phyloP scores from a whole-genome alignment of 345 rosid genomes.

The Lumnitzera racemosa region DNA sequence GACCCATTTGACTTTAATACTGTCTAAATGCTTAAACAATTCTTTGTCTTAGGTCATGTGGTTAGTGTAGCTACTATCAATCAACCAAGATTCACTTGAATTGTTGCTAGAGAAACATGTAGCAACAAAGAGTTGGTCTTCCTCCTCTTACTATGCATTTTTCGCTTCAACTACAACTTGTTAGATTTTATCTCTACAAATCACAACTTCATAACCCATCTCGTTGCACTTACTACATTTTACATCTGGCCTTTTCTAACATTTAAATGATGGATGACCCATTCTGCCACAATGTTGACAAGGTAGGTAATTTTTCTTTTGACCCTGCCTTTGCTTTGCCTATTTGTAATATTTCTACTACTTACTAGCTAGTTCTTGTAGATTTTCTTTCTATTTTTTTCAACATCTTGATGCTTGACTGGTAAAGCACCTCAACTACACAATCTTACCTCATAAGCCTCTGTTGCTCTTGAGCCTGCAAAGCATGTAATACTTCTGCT shows the following conservation, averaged over 20 bases:
- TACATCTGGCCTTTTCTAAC: not conserved
- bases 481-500: not conserved
- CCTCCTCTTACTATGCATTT: not conserved
- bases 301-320: not conserved
- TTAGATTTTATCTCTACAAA: not conserved
- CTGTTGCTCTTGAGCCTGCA: not conserved
- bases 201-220: not conserved
- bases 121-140: not conserved
- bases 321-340: not conserved
- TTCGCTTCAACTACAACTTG: no score
- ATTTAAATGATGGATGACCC: not conserved
- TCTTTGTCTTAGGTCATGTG: not conserved
- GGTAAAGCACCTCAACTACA: not conserved
- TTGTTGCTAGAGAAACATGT: not conserved
- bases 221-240: not conserved
- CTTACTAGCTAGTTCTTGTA: no score
- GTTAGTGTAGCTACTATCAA: constrained; percentile 7
- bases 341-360: no score
- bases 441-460: not conserved
- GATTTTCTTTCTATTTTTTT: no score
- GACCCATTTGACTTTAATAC: not conserved
- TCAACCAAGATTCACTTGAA: not conserved
- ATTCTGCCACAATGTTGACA: not conserved
- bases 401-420: no score
- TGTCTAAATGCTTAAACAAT: not conserved